These are phyloP conservation scores for Cucumis melo DNA, from an alignment of 306 rosid species.

Conservation along the genomic window DNA sequence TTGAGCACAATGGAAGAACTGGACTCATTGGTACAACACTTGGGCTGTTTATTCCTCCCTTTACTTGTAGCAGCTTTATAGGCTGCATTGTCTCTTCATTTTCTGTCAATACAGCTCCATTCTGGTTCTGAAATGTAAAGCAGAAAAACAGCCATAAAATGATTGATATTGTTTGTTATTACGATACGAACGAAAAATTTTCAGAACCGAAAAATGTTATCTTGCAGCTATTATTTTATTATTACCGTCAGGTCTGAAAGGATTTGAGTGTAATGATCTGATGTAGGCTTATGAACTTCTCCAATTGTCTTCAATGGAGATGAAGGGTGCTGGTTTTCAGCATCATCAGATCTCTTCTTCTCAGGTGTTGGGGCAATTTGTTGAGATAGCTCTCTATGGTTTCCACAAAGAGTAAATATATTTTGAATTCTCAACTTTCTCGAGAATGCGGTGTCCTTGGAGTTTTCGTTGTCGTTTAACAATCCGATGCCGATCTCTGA, in stretches of 20 bases:
- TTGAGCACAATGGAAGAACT: background rate
- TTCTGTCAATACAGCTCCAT: background rate
- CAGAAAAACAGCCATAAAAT: background rate
- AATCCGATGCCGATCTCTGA: constrained; percentile 27
- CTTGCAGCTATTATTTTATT: background rate
- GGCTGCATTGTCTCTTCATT: background rate
- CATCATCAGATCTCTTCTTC: constrained; percentile 18
- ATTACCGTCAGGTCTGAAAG: constrained; percentile 3
- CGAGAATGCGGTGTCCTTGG: constrained; percentile 27
- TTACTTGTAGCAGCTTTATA: background rate
- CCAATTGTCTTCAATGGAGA: constrained; percentile 6
- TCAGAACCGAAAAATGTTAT: no score
- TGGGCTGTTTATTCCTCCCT: background rate
- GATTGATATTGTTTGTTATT: background rate
- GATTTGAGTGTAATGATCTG: background rate
- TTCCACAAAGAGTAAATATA: constrained; percentile 91
- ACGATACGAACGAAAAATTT: no score
- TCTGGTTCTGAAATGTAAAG: background rate
- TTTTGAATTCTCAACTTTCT: constrained; percentile 58
- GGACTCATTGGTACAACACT: constrained; percentile 1
- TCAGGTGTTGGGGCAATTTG: constrained; percentile 29
- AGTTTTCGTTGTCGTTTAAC: constrained; percentile 5
- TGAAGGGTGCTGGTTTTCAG: constrained; percentile 8
- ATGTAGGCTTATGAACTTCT: background rate
- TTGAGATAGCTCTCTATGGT: constrained; percentile 73